phyloP scores from a whole-genome alignment of 352 stramenopile species.

The Phytophthora fragariaefolia region DNA sequence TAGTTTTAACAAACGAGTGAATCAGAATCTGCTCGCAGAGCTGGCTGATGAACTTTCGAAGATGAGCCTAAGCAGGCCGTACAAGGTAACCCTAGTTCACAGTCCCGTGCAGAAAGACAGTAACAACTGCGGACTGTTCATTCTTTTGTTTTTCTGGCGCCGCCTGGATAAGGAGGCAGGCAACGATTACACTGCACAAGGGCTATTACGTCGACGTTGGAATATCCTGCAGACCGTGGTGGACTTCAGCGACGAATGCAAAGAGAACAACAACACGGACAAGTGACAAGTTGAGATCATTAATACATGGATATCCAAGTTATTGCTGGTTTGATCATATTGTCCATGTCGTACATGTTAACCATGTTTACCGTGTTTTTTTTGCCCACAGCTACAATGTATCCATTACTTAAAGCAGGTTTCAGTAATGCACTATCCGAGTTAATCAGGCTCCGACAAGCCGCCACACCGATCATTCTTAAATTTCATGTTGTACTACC shows the following conservation, averaged over 20 bases:
- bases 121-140: neutral
- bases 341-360: too few relatives aligned
- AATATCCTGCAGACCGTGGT: neutral
- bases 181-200: neutral
- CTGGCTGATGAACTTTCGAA: neutral
- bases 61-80: neutral
- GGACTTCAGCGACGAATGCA: neutral
- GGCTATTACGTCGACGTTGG: neutral
- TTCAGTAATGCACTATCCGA: too few relatives aligned
- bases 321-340: too few relatives aligned
- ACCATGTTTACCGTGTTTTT: too few relatives aligned
- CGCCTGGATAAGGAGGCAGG: neutral
- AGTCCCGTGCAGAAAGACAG: neutral
- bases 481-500: too few relatives aligned
- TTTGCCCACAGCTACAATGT: too few relatives aligned
- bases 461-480: too few relatives aligned
- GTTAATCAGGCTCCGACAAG: too few relatives aligned
- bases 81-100: neutral
- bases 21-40: neutral
- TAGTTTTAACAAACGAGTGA: conserved; percentile 1
- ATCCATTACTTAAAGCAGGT: too few relatives aligned
- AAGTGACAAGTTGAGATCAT: too few relatives aligned
- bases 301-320: too few relatives aligned
- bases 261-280: too few relatives aligned
- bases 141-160: neutral